phyloP scores from a whole-genome alignment of 768 basidiomycete species.

The Mycena sanguinolenta region DNA sequence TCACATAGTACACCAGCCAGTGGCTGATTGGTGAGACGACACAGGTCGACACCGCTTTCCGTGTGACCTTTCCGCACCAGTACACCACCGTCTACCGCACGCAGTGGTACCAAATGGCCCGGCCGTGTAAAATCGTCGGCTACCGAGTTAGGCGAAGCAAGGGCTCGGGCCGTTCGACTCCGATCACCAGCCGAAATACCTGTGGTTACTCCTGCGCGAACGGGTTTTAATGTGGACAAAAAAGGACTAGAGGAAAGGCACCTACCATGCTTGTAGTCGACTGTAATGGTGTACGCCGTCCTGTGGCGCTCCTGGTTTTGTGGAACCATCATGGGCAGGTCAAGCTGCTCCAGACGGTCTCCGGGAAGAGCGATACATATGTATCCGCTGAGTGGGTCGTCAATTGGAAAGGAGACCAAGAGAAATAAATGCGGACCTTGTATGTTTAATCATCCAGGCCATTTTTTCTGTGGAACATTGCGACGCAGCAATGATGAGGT shows the following conservation, averaged over 20 bases:
- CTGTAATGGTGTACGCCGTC: constrained; percentile 96
- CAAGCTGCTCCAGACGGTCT: constrained; percentile 80
- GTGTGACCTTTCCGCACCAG: constrained; percentile 94
- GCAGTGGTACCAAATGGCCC: constrained; percentile 95
- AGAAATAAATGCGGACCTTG: constrained; percentile 72
- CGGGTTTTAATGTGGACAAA: not conserved
- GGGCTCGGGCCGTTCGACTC: constrained; percentile 85
- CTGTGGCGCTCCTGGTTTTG: constrained; percentile 90
- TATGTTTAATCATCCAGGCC: constrained; percentile 99
- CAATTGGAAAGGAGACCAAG: constrained; percentile 29
- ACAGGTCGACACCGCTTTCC: constrained; percentile 91
- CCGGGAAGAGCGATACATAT: constrained; percentile 90
- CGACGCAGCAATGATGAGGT: constrained; percentile 89
- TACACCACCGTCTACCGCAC: constrained; percentile 88
- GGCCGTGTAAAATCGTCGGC: constrained; percentile 89
- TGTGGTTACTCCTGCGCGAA: constrained; percentile 82
- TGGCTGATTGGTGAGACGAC: constrained; percentile 75
- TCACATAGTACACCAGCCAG: constrained; percentile 93
- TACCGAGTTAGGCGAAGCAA: constrained; percentile 70
- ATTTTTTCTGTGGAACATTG: constrained; percentile 94
- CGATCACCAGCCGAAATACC: constrained; percentile 98
- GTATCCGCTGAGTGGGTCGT: constrained; percentile 76
- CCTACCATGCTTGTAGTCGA: constrained; percentile 91
- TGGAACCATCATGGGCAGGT: constrained; percentile 95
- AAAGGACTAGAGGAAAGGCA: not conserved